Percentiles rank a stretch among this genome's conserved stretches.
Evolutionary conservation across 1,139 yeast genomes (phyloP).

Genomic region (Suzukiozyma palmioleophila): DNA sequence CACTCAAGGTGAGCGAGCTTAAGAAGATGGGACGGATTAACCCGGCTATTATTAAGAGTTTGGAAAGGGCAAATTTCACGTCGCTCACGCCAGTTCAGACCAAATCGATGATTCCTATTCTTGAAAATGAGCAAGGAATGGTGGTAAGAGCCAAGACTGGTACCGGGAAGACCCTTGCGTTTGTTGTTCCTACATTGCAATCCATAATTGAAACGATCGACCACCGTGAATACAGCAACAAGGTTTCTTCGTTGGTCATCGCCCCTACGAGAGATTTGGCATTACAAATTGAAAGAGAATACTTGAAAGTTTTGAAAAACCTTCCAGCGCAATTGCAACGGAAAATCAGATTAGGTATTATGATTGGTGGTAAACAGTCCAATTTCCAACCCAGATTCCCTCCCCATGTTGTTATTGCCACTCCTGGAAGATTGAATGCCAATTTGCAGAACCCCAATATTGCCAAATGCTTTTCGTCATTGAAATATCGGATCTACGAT

Average conservation of each 20-base stretch:
- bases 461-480: conserved; percentile 44
- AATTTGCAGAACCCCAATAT: conserved; percentile 44
- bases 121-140: conserved; percentile 54
- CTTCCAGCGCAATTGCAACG: conserved; percentile 13
- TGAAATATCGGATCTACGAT: conserved; percentile 71
- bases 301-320: conserved; percentile 35
- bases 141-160: conserved; percentile 93
- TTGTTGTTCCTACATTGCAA: conserved; percentile 74
- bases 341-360: conserved; percentile 18
- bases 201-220: conserved; percentile 33
- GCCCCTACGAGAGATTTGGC: conserved; percentile 95
- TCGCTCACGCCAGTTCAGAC: conserved; percentile 78
- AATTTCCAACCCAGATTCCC: conserved; percentile 17
- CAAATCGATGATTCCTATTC: conserved; percentile 62
- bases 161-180: conserved; percentile 91
- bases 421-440: conserved; percentile 85
- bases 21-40: conserved; percentile 2
- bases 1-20: conserved; percentile 1
- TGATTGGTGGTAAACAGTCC: conserved; percentile 39
- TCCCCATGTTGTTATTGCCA: conserved; percentile 66
- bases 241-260: conserved; percentile 60
- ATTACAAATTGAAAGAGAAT: conserved; percentile 71
- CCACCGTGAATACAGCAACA: conserved; percentile 20
- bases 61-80: conserved; percentile 38
- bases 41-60: conserved; percentile 5